Base-by-base conservation (phyloP, 768 basidiomycete genomes). In the Solioccasus polychromus region DNA sequence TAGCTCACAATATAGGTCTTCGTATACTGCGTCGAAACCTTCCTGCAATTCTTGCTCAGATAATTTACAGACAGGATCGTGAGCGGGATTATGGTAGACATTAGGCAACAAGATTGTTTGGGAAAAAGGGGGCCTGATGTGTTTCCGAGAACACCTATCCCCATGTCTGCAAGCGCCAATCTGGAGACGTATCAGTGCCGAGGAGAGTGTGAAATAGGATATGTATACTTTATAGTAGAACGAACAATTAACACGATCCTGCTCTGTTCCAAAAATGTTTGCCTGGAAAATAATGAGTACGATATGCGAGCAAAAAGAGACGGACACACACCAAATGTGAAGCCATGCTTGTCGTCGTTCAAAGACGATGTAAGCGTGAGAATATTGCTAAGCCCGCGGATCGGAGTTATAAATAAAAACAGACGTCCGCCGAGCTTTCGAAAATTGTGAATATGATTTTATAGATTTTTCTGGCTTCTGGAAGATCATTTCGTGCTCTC, bases 81-180 rank as follows among this genome's bases (percentile, higher is more conserved):
- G 92, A 8, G 88, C 88, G 3, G 96, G 96, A 68, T 99, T 99
- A 68, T 97, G 93, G 67, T 97, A 99, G 36, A 98, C 93, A 59
- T 99, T 99, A 4, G 92, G 92, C 24, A 97, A 77, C 12, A 98
- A 77, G 35, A 99, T 92, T 4, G 96, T 98, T 61, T 97, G 94
- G 12, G 93, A 96, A 68, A 95, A 97, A 4, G 94, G 92, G 3
- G 95, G 95, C 63, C 88, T 86, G 69, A 97, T 98, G 68, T 99
- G 96, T 67, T 98, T 98, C 59, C 95, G 80, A 4, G 96, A 98
- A 69, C 96, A 99, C 46, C 96, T 82, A 60, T 99, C 96, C 26
- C 96, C 96, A 68, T 99, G 96, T 43, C 96, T 78, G 70, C 96
- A 99, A 37, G 96, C 96, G 47, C 96, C 96, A 72, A 99, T 99